A percentile compares a stretch with the other conserved stretches of the same genome.
Conservation (phyloP, 306 rosid species). For the Casuarina equisetifolia region DNA sequence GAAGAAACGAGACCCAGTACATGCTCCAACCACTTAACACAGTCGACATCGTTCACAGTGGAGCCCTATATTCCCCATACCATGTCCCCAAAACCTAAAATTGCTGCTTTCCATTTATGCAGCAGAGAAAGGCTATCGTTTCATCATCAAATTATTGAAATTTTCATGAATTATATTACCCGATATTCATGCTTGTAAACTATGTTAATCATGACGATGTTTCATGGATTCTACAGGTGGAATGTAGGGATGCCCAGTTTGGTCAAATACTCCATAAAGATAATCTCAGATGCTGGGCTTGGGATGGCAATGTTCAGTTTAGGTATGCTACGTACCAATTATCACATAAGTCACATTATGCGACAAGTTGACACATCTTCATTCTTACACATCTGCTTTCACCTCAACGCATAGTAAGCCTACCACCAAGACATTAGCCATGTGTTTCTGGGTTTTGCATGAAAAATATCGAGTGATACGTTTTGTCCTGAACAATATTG, state of each 20-base stretch:
- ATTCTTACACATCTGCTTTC: neutral
- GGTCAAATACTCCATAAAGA: constrained; percentile 41
- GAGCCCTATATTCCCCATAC: too few relatives aligned
- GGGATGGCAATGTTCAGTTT: constrained; percentile 57
- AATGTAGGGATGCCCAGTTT: constrained; percentile 48
- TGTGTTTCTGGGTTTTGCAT: neutral
- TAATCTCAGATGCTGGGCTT: constrained; percentile 47
- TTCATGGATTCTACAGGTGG: constrained; percentile 29
- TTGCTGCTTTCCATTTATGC: neutral
- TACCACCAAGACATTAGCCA: neutral
- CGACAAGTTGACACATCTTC: neutral
- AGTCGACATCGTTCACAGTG: too few relatives aligned
- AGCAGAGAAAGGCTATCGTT: neutral
- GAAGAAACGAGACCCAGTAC: too few relatives aligned
- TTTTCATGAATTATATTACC: neutral
- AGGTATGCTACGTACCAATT: constrained; percentile 14
- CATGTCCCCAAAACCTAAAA: neutral
- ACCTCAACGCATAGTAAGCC: neutral
- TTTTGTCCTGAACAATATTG: neutral
- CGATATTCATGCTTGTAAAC: neutral
- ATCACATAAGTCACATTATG: too few relatives aligned
- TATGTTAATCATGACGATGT: neutral
- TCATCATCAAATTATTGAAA: too few relatives aligned
- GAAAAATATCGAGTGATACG: neutral
- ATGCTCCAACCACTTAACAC: too few relatives aligned